Evolutionary conservation across 345 rosid species (phyloP).

Genomic region (Erodium maritimum): DNA sequence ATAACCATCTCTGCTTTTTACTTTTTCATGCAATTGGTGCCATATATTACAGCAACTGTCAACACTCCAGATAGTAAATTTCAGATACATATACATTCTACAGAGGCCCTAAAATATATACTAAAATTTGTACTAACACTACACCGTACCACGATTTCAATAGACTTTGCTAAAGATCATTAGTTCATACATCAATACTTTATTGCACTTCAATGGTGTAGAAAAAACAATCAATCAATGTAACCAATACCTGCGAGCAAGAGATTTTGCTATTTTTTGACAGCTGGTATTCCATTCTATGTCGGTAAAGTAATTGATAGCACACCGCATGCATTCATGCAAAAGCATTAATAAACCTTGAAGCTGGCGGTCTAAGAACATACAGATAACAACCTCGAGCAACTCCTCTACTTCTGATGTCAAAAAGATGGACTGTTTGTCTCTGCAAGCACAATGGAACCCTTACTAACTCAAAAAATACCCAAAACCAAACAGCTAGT

Average conservation of each 20-base stretch:
- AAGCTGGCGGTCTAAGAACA: constrained; percentile 54
- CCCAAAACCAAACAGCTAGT: constrained; percentile 1
- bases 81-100: too few species aligned
- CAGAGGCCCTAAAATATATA: not conserved
- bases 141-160: not conserved
- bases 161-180: not conserved
- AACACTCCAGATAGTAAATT: not conserved
- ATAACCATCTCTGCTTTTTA: not conserved
- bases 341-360: constrained; percentile 46
- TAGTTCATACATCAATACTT: not conserved
- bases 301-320: constrained; percentile 49
- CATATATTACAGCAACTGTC: too few species aligned
- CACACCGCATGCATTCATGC: constrained; percentile 36
- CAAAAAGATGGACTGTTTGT: constrained; percentile 27
- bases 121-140: not conserved
- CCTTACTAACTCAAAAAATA: not conserved
- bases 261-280: constrained; percentile 43
- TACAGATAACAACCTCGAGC: constrained; percentile 29
- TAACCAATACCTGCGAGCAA: constrained; percentile 49
- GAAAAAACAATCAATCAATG: constrained; percentile 3
- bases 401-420: constrained; percentile 54
- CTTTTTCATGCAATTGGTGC: not conserved
- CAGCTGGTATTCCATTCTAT: constrained; percentile 65
- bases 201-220: not conserved
- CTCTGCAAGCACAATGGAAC: constrained; percentile 28